These are phyloP conservation scores for Phytophthora citricola DNA, from an alignment of 352 stramenopile species.

Conservation along the genomic window DNA sequence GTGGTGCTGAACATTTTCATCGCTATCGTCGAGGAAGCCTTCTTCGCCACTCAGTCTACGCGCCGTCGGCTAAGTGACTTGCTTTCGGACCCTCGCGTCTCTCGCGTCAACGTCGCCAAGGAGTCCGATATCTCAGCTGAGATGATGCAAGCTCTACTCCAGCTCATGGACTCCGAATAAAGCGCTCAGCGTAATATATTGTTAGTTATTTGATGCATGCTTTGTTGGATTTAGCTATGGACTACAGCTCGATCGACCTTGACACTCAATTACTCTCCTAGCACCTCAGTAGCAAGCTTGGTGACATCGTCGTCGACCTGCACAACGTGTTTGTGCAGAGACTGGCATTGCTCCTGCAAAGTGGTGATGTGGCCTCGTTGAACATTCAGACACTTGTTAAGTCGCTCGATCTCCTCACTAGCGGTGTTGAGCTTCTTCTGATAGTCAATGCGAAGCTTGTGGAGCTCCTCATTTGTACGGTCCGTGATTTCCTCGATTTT, in stretches of 20 bases:
- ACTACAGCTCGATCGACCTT: background rate
- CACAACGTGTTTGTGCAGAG: constrained; percentile 84
- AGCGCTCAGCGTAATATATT: constrained; percentile 21
- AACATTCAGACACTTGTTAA: constrained; percentile 87
- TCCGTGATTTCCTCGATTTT: constrained; percentile 88
- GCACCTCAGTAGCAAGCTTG: constrained; percentile 82
- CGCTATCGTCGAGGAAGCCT: constrained; percentile 91
- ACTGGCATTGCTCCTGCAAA: constrained; percentile 84
- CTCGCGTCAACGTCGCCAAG: constrained; percentile 40
- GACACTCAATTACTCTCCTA: constrained; percentile 58
- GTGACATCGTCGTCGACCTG: constrained; percentile 88
- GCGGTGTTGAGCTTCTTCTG: constrained; percentile 86
- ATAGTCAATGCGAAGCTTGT: constrained; percentile 81
- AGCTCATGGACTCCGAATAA: constrained; percentile 46
- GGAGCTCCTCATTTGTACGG: constrained; percentile 76
- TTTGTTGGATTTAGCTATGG: constrained; percentile 4
- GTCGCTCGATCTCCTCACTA: constrained; percentile 82
- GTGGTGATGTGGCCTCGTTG: constrained; percentile 87
- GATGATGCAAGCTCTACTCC: constrained; percentile 61
- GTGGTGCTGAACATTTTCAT: constrained; percentile 94
- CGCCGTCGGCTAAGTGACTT: constrained; percentile 68
- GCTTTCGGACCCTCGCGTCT: constrained; percentile 56
- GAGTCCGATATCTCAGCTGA: constrained; percentile 63
- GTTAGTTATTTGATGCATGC: constrained; percentile 27
- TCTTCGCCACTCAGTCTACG: constrained; percentile 86